Base-by-base conservation (phyloP, 345 rosid species). In the Noccaea caerulescens region DNA sequence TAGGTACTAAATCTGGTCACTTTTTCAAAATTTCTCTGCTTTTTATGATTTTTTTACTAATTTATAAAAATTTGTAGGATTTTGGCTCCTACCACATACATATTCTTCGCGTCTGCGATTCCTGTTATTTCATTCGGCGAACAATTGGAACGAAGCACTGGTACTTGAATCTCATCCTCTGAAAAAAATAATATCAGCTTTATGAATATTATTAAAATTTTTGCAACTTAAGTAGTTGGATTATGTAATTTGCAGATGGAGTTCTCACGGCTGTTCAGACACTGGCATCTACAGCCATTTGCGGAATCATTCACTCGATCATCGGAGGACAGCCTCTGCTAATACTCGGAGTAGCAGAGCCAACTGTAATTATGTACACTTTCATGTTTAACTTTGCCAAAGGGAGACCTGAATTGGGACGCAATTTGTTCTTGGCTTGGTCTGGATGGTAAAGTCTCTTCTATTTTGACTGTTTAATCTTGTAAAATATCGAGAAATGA, bases 111-210 rank as follows among this genome's bases (percentile, higher is more conserved):
- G 38, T 93, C 98, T 8, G 98, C 98, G 37, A 88, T 93, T 64
- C 98, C 97, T 4, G 98, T 93, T 80, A 93, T 93, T 77, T 91
- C 98, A 52, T 93, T 93, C 49, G 98, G 98, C 3, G 98, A 93
- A 58, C 98, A 93, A 41, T 83, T 93, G 18, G 97, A 87, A 78
- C 81, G 97, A 68, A 79, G 79, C 80, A 93, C 98, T n/a, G 98
- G 98, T 93, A 90, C 27, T 8, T 8, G 8, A n/a, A 18, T 20
- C 44, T 41, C 9, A 20, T 50, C 58, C n/a, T 38, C 6, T 7
- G 42, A 0, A 49, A 10, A 25, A 39, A 18, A 4, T 2, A 27
- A 27, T 58, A 8, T 30, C 3, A 57, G 7, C 62, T 42, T 62
- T 68, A 10, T 14, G 20, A 55, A n/a, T 38, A 46, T 45, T 66